Evolutionary conservation across 352 stramenopile species (phyloP).

Genomic region (Pythium plurisporium): DNA sequence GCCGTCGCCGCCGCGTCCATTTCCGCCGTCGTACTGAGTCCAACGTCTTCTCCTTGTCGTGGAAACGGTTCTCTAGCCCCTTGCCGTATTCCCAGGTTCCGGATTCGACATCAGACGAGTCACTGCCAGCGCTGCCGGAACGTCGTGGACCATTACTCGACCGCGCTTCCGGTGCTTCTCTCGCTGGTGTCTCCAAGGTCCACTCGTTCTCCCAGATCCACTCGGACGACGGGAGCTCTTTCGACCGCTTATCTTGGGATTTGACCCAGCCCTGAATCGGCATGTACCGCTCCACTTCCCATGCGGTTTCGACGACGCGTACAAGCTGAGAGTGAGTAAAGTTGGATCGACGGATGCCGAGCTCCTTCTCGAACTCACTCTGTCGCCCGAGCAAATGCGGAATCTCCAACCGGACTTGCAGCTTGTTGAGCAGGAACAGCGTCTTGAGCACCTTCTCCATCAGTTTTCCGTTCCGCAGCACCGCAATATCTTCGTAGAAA

Average conservation of each 20-base stretch:
- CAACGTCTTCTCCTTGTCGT: constrained; percentile 71
- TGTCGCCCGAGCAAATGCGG: constrained; percentile 36
- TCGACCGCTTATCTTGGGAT: constrained; percentile 42
- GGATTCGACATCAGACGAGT: constrained; percentile 19
- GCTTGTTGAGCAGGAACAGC: constrained; percentile 45
- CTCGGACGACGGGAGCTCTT: constrained; percentile 70
- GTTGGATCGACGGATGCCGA: constrained; percentile 14
- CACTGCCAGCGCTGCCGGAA: constrained; percentile 11
- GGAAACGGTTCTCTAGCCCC: constrained; percentile 63
- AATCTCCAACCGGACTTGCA: constrained; percentile 52
- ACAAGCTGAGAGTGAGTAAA: constrained; percentile 18
- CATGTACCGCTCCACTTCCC: constrained; percentile 71
- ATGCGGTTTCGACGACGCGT: constrained; percentile 60
- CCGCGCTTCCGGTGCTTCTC: constrained; percentile 1
- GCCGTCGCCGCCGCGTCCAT: constrained; percentile 57
- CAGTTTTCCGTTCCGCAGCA: constrained; percentile 37
- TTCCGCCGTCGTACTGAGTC: constrained; percentile 64
- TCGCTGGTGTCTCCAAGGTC: constrained; percentile 33
- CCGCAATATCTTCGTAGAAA: constrained; percentile 51
- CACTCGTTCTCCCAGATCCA: constrained; percentile 81
- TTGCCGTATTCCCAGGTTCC: constrained; percentile 62
- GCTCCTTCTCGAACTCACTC: constrained; percentile 42
- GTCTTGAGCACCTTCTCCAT: constrained; percentile 49
- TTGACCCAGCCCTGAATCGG: constrained; percentile 70
- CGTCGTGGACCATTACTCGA: constrained; percentile 10